phyloP scores from a whole-genome alignment of 1,284 basidiomycete species.

The Microbotryomycetes sp. region DNA sequence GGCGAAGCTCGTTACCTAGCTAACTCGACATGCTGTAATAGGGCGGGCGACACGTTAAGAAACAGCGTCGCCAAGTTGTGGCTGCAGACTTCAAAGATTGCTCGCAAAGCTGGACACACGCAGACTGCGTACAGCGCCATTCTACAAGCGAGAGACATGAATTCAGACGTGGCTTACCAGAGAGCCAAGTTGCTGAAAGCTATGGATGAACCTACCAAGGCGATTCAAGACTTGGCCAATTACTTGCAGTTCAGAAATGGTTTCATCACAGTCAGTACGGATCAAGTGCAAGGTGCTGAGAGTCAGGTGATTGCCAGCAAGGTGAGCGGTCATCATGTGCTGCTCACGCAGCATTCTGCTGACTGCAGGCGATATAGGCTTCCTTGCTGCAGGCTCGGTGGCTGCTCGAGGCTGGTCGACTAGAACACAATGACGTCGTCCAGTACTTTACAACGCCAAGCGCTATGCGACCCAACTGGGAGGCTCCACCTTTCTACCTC shows the following conservation, averaged over 20 bases:
- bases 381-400: constrained; percentile 82
- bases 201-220: constrained; percentile 74
- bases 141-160: constrained; percentile 75
- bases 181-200: constrained; percentile 79
- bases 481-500: constrained; percentile 75
- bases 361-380: constrained; percentile 51
- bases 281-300: constrained; percentile 9
- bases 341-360: not conserved
- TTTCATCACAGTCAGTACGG: constrained; percentile 20
- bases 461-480: constrained; percentile 53
- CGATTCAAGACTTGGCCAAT: constrained; percentile 81
- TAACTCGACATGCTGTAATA: not conserved
- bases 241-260: constrained; percentile 49
- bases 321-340: constrained; percentile 44
- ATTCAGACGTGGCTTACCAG: constrained; percentile 76
- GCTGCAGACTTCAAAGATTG: constrained; percentile 89
- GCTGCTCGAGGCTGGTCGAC: constrained; percentile 82
- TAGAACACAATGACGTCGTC: constrained; percentile 60
- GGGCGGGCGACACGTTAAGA: constrained; percentile 5
- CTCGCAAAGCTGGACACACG: constrained; percentile 86
- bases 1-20: not conserved
- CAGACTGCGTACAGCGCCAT: constrained; percentile 97
- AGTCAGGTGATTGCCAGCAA: constrained; percentile 49
- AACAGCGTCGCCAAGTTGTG: constrained; percentile 72
- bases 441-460: constrained; percentile 32